These are phyloP conservation scores for Clitopilus passeckerianus DNA, from an alignment of 768 basidiomycete genomes.

Conservation along the genomic window DNA sequence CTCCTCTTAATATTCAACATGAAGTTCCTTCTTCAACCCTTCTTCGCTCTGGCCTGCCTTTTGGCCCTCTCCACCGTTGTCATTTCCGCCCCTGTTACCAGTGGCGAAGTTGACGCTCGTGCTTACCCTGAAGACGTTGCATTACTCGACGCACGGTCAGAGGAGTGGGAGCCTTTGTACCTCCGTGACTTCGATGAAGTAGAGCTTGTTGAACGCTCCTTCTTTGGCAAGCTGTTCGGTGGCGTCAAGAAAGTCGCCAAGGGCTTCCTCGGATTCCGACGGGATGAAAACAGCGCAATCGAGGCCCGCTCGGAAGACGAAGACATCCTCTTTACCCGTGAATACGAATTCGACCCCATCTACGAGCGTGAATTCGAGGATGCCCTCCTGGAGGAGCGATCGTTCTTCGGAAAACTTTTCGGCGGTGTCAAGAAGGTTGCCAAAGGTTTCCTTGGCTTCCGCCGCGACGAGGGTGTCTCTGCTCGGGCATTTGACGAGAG, in stretches of 20 bases:
- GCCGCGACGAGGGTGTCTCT: not conserved
- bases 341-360: not conserved
- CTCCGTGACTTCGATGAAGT: not conserved
- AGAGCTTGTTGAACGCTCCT: not conserved
- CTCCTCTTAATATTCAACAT: not conserved
- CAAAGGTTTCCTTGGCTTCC: not conserved
- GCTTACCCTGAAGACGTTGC: not conserved
- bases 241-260: not conserved
- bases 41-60: not conserved
- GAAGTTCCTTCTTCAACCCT: not conserved
- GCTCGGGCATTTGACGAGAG: not conserved
- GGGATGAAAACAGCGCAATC: not conserved
- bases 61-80: not conserved
- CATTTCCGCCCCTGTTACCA: not conserved
- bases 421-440: not conserved
- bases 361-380: not conserved
- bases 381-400: not conserved
- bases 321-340: not conserved
- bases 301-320: not conserved
- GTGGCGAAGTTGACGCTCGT: not conserved
- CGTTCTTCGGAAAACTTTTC: not conserved
- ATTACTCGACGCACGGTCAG: not conserved
- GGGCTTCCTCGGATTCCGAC: not conserved
- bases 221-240: not conserved
- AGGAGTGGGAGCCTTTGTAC: not conserved